Evolutionary conservation across 176 grass and related monocot species (phyloP), one percentile per base, ranked within the genome.

Genomic region (Panicum miliaceum): DNA sequence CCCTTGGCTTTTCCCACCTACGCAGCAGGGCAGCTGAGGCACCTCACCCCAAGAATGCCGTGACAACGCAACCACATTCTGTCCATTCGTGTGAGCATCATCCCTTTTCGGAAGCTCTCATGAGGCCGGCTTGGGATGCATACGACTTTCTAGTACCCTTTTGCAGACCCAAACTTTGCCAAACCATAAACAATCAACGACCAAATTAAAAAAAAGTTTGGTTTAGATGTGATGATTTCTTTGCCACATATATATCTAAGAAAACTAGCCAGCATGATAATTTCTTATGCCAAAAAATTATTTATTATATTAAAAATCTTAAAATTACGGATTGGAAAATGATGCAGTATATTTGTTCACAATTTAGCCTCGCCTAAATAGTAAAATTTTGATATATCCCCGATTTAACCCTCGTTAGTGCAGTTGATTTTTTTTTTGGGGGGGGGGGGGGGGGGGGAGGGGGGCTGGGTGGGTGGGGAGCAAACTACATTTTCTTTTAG

Each of bases 1-100:
- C 47, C 29, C 16, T 59, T 64, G 27, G 64, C 64, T 72, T 88
- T 80, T 42, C 56, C 73, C 80, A 88, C 73, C 73, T 29, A 38
- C 9, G 27, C 53, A 54, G 40, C n/a, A 72, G 59, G 85, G 50
- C 50, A 43, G 58, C 76, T 43, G 60, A 62, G 34, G 47, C 43
- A 25, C 42, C 14, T 76, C 45, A 53, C 23, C 82, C 43, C 84
- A 72, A 86, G 88, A 76, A 86, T 57, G 45, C 83, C 88, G 88
- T 86, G 88, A 90, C 83, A 71, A 90, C 48, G 83, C 83, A 90
- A 90, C 88, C 83, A 86, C 78, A 90, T 90, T 86, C 83, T 34
- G 83, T 48, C 78, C 83, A 25, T 64, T 58, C 78, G 78, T 86
- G 88, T 86, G 88, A 82, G 71, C 83, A 73, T 4, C 26, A 35